Evolutionary conservation across 345 rosid genomes (phyloP).

Genomic region (Salix arbutifolia): DNA sequence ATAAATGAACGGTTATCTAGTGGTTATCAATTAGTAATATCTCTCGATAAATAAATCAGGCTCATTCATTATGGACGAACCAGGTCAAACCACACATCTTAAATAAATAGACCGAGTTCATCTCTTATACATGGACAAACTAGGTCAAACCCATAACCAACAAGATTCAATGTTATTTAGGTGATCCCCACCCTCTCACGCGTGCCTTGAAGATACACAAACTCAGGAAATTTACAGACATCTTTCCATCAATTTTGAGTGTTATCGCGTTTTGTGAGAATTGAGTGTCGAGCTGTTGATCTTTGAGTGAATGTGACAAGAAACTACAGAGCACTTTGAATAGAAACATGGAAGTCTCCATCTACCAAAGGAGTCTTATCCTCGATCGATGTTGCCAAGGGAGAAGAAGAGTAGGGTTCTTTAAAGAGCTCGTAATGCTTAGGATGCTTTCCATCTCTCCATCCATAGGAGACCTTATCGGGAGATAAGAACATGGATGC

Average conservation of each 20-base stretch:
- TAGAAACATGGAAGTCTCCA: conserved; percentile 10
- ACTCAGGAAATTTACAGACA: conserved; percentile 10
- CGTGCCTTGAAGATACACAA: conserved; percentile 1
- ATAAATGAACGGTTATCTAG: no score
- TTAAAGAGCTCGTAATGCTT: not conserved
- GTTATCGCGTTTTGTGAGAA: not conserved
- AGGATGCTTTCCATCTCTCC: conserved; percentile 8
- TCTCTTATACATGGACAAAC: no score
- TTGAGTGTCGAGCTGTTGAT: not conserved
- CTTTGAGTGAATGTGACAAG: conserved; percentile 1
- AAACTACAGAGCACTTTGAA: conserved; percentile 10
- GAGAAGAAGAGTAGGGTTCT: not conserved
- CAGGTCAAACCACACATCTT: no score
- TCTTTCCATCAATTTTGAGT: conserved; percentile 4
- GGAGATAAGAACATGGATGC: conserved; percentile 14
- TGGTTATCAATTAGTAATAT: no score
- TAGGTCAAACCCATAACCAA: no score
- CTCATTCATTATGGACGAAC: no score
- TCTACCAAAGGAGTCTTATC: conserved; percentile 19
- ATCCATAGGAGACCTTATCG: conserved; percentile 9
- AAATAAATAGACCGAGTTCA: no score
- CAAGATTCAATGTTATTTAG: not conserved
- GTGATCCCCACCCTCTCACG: conserved; percentile 4
- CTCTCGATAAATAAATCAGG: no score
- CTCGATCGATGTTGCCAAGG: conserved; percentile 3